Base-by-base conservation (phyloP, 2,329 filamentous ascomycete genomes). In the Curvularia sp. region DNA sequence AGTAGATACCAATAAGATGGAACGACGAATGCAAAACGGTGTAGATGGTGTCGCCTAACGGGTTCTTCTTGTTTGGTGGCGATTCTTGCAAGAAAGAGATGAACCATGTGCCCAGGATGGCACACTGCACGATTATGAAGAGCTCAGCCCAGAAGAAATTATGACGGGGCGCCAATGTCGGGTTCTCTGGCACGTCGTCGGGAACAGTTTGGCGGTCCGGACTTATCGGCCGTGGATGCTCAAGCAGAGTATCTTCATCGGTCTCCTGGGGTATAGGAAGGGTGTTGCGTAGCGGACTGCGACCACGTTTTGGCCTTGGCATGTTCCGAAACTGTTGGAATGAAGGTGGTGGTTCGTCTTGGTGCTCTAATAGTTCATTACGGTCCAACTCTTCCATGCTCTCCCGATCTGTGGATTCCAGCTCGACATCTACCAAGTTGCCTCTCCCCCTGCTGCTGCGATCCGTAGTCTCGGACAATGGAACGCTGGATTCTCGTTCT, bases 21-120 rank as follows among this genome's bases (percentile, higher is more conserved):
- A 96, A 95, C 0, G 93, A 97, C 49, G 88, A 87, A 67, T 91
- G 89, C 34, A 99, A 80, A 4, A 92, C 93, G 13, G 90, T 92
- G 77, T 99, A 99, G 57, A 99, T 92, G 1, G 94, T 97, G 76
- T 99, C 95, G 13, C 93, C 94, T 55, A 96, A 85, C 1, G 89
- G 89, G 59, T 85, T 84, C 72, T 90, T 90, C 53, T 83, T 83
- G 52, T 80, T 81, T 5, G 90, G 89, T 0, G 88, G 81, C 18
- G 90, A 87, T 1, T 94, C 98, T 73, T 98, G 92, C 39, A 99
- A 83, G 82, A 91, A 96, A 23, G 97, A 90, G 13, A 99, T 83
- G 63, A 97, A 88, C 70, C 93, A 96, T 0, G 93, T 94, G 12
- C 94, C 91, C 70, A 98, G 86, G 72, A 98, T 85, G 38, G 89